Evolutionary conservation across 441 rosid genomes (phyloP).

Genomic region (Brassica balearica): DNA sequence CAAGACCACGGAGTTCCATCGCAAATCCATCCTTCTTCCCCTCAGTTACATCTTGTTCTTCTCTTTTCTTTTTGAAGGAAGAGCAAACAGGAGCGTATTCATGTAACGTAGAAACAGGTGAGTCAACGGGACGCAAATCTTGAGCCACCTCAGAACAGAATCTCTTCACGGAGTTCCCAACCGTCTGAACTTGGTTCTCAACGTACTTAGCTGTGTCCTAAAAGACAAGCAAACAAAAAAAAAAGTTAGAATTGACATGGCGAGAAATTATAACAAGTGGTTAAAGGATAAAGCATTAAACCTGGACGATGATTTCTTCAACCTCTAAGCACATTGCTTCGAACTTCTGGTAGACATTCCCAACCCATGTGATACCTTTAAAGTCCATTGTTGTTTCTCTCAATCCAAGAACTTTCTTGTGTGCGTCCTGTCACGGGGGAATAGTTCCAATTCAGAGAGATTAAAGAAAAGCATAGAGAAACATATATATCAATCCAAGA

Average conservation of each 20-base stretch:
- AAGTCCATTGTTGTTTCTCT: conserved; percentile 58
- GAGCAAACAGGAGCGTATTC: conserved; percentile 49
- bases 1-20: conserved; percentile 40
- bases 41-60: conserved; percentile 36
- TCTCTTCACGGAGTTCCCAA: conserved; percentile 70
- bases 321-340: conserved; percentile 91
- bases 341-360: conserved; percentile 74
- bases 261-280: too few species aligned
- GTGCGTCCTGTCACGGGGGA: conserved; percentile 14
- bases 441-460: conserved; percentile 18
- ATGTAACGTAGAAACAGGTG: conserved; percentile 46
- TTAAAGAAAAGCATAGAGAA: neutral
- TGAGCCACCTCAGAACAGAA: conserved; percentile 75
- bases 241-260: neutral
- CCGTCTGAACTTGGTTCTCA: conserved; percentile 79
- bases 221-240: conserved; percentile 26
- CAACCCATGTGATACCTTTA: conserved; percentile 79
- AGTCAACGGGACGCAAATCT: conserved; percentile 61
- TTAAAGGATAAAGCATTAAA: conserved; percentile 35
- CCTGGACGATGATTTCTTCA: conserved; percentile 84
- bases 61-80: conserved; percentile 48
- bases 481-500: too few species aligned
- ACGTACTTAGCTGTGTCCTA: conserved; percentile 81
- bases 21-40: conserved; percentile 41
- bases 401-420: conserved; percentile 14